These are phyloP conservation scores for Sugiyamaella pinicola DNA, from an alignment of 1,139 yeast species.

Conservation along the genomic window DNA sequence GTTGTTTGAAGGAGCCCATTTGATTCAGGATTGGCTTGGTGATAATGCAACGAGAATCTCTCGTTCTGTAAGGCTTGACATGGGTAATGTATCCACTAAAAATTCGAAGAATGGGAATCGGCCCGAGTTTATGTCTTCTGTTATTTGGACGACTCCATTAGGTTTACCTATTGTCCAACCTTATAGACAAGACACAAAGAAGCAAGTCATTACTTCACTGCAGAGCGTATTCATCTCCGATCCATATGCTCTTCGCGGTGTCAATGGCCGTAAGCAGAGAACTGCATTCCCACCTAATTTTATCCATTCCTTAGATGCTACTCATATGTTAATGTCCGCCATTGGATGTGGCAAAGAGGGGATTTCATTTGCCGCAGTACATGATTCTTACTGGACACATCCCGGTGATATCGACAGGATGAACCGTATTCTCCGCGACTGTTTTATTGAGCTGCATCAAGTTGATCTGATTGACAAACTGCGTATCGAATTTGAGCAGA, in stretches of 20 bases:
- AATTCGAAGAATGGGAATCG: slow-evolving; percentile 17
- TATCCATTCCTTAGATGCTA: slow-evolving; percentile 94
- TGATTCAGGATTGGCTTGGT: slow-evolving; percentile 95
- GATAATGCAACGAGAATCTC: slow-evolving; percentile 81
- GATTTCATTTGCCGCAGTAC: slow-evolving; percentile 91
- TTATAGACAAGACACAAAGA: slow-evolving; percentile 68
- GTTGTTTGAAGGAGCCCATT: slow-evolving; percentile 88
- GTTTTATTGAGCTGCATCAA: slow-evolving; percentile 77
- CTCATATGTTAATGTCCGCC: slow-evolving; percentile 94
- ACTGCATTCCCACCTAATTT: slow-evolving; percentile 96
- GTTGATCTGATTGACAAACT: slow-evolving; percentile 70
- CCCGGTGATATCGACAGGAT: slow-evolving; percentile 77
- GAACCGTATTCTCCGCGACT: slow-evolving; percentile 73
- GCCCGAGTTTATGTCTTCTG: slow-evolving; percentile 67
- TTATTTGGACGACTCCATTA: slow-evolving; percentile 96
- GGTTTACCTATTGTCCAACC: slow-evolving; percentile 94
- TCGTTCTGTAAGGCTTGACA: slow-evolving; percentile 71
- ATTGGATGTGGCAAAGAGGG: slow-evolving; percentile 67
- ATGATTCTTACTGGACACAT: slow-evolving; percentile 98
- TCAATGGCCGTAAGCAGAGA: slow-evolving; percentile 84
- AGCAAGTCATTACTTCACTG: slow-evolving; percentile 70
- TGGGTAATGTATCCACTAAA: slow-evolving; percentile 38
- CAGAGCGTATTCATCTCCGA: slow-evolving; percentile 83
- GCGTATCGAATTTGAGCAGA: slow-evolving; percentile 74
- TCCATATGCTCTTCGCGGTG: slow-evolving; percentile 79